These are phyloP conservation scores for Osmanthus fragrans DNA, from an alignment of 257 asterid genomes.

Conservation along the genomic window DNA sequence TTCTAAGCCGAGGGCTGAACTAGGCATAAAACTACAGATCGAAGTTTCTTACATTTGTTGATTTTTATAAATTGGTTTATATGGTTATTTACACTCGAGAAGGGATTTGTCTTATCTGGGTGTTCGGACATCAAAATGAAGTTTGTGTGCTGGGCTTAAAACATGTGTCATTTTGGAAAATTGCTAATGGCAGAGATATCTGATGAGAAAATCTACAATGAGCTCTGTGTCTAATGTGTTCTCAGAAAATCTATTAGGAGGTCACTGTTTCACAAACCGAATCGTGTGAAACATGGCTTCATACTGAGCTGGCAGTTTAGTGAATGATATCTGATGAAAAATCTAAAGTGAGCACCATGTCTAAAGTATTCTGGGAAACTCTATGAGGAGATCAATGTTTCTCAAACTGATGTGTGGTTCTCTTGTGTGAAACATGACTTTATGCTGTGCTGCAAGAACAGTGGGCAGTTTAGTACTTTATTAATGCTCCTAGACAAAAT, in stretches of 20 bases:
- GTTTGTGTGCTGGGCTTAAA: not conserved
- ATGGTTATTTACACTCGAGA: slow-evolving; percentile 9
- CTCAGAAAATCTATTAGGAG: not conserved
- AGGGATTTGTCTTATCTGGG: slow-evolving; percentile 2
- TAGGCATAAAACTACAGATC: slow-evolving; percentile 36
- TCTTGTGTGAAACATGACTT: not conserved
- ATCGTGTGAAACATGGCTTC: not conserved
- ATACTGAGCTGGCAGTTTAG: not conserved
- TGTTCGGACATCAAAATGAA: not conserved
- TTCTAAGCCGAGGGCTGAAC: slow-evolving; percentile 72
- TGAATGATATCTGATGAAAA: not conserved
- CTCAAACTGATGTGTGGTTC: not conserved
- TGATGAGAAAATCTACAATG: not conserved
- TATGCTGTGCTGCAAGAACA: not conserved
- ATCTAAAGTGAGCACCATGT: not conserved
- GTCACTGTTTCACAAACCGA: not conserved
- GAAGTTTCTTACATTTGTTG: slow-evolving; percentile 32
- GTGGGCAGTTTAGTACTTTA: not conserved
- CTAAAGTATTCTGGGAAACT: too few relatives aligned
- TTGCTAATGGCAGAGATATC: not conserved
- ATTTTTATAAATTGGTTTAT: slow-evolving; percentile 14
- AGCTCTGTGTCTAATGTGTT: not conserved
- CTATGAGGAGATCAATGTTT: not conserved
- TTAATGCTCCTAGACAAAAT: too few relatives aligned
- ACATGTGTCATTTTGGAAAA: not conserved